Percentiles rank a stretch among this genome's conserved stretches.
phyloP scores from a whole-genome alignment of 139 green algal species.

The Tetradesmus obliquus region DNA sequence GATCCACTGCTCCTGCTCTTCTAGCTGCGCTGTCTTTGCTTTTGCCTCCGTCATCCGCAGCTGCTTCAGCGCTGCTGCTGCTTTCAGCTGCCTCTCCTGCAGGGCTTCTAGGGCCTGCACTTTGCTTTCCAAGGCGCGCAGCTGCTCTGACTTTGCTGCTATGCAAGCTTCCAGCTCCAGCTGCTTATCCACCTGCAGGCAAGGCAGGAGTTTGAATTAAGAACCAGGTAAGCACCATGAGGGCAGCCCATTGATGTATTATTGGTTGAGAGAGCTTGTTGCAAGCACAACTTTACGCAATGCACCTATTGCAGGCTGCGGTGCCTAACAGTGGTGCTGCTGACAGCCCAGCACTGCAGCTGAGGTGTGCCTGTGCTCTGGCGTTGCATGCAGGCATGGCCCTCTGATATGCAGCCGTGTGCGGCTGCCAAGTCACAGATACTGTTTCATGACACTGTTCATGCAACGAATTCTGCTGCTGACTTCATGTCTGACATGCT shows the following conservation, averaged over 20 bases:
- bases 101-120: background rate
- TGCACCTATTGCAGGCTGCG: background rate
- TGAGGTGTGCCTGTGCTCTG: too few species aligned
- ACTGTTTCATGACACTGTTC: too few species aligned
- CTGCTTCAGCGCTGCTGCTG: background rate
- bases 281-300: too few species aligned
- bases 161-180: background rate
- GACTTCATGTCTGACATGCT: too few species aligned
- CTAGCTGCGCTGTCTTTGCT: background rate
- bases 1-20: background rate
- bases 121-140: background rate
- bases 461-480: too few species aligned
- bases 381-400: too few species aligned
- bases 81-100: background rate
- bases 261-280: too few species aligned
- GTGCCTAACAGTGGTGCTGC: background rate
- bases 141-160: conserved; percentile 4
- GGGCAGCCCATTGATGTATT: too few species aligned
- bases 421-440: too few species aligned
- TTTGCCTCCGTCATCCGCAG: background rate
- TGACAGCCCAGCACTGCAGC: background rate
- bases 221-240: too few species aligned
- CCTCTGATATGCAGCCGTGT: too few species aligned
- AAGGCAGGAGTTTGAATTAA: too few species aligned
- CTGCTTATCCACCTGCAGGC: background rate